Percentiles rank a stretch among this genome's conserved stretches.
Evolutionary conservation across 2,329 filamentous ascomycete genomes (phyloP).

Genomic region (Exserohilum turcica): DNA sequence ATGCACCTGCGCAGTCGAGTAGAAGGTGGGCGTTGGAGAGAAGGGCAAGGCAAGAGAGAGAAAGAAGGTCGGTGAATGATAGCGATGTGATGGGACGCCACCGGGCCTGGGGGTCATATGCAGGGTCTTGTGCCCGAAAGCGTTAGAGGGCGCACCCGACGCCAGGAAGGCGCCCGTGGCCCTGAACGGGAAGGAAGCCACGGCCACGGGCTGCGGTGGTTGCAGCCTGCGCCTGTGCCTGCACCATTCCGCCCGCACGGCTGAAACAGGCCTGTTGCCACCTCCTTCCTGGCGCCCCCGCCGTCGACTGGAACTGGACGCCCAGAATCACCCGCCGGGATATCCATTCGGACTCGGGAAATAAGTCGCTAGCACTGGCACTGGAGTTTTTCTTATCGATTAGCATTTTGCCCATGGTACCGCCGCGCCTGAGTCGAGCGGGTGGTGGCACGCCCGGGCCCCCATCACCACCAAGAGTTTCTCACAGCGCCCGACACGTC

Average conservation of each 20-base stretch:
- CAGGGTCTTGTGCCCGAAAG: constrained; percentile 20
- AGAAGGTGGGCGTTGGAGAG: not conserved
- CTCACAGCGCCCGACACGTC: not conserved
- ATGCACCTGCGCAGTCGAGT: not conserved
- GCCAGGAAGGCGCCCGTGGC: constrained; percentile 4
- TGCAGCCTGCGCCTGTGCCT: too few relatives aligned
- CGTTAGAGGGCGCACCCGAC: constrained; percentile 9
- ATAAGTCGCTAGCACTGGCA: too few relatives aligned
- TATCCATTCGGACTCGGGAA: too few relatives aligned
- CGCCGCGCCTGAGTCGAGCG: too few relatives aligned
- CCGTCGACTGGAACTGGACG: too few relatives aligned
- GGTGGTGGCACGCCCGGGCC: constrained; percentile 14
- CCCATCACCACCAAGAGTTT: constrained; percentile 14
- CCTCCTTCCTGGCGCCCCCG: too few relatives aligned
- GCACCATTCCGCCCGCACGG: not conserved
- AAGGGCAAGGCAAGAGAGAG: not conserved
- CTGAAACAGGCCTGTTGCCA: constrained; percentile 7
- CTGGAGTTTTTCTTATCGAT: too few relatives aligned
- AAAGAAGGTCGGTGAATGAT: constrained; percentile 11
- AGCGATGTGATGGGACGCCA: constrained; percentile 12
- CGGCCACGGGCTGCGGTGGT: constrained; percentile 3
- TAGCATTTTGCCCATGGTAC: too few relatives aligned
- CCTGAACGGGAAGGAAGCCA: constrained; percentile 7
- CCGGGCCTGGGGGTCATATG: constrained; percentile 13
- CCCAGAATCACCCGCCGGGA: too few relatives aligned